phyloP scores from a whole-genome alignment of 306 rosid species.

The Luffa acutangula region DNA sequence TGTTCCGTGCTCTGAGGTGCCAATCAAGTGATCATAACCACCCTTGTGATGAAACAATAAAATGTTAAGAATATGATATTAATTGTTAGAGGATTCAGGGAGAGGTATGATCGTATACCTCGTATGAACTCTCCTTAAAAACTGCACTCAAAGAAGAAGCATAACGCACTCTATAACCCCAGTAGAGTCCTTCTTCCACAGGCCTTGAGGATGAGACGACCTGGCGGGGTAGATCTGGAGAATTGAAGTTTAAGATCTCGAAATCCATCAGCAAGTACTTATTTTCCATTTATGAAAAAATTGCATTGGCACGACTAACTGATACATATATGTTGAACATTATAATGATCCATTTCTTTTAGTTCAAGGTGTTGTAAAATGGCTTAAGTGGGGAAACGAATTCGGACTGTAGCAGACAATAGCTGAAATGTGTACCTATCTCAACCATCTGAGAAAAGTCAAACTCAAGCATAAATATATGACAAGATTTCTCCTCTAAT shows the following conservation, averaged over 20 bases:
- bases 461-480: background rate
- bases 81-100: background rate
- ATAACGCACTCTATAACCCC: conserved; percentile 96
- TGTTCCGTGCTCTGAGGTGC: conserved; percentile 95
- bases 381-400: background rate
- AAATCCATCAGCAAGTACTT: background rate
- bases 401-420: background rate
- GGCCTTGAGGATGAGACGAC: conserved; percentile 69
- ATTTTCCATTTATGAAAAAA: background rate
- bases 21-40: conserved; percentile 81
- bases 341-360: background rate
- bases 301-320: background rate
- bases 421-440: background rate
- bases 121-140: conserved; percentile 44
- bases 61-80: background rate
- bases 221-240: conserved; percentile 45
- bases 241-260: conserved; percentile 17
- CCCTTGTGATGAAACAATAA: conserved; percentile 40
- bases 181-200: conserved; percentile 72
- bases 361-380: background rate
- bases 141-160: conserved; percentile 68
- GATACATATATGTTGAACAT: conserved; percentile 1
- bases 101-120: conserved; percentile 33
- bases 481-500: background rate
- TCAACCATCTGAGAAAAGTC: background rate